Evolutionary conservation across 106 monocot genomes (phyloP).

Genomic region (Dendrobium nobile): DNA sequence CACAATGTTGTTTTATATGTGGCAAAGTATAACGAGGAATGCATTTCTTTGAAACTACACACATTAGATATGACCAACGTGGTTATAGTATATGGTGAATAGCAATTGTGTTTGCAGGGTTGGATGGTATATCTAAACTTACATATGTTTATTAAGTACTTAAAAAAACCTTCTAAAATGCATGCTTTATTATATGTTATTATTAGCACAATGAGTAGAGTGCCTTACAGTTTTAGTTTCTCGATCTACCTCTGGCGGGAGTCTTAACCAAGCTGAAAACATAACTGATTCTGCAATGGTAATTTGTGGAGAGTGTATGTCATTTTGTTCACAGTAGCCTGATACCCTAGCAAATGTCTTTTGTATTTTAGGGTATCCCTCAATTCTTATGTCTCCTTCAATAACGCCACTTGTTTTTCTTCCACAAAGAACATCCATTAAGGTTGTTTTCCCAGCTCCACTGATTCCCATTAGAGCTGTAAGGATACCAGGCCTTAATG

Average conservation of each 20-base stretch:
- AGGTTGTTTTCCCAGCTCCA: slow-evolving; percentile 64
- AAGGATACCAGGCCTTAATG: slow-evolving; percentile 46
- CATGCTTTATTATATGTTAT: too few species aligned
- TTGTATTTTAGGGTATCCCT: slow-evolving; percentile 56
- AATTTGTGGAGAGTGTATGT: slow-evolving; percentile 64
- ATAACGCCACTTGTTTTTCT: slow-evolving; percentile 60
- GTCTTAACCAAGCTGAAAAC: slow-evolving; percentile 27
- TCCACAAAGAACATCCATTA: slow-evolving; percentile 65
- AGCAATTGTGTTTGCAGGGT: too few species aligned
- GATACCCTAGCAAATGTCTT: slow-evolving; percentile 61
- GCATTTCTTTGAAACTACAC: too few species aligned
- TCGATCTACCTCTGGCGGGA: slow-evolving; percentile 30
- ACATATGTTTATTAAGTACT: neutral
- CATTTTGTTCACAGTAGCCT: slow-evolving; percentile 65
- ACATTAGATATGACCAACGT: too few species aligned
- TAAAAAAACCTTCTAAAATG: neutral
- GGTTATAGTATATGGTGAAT: too few species aligned
- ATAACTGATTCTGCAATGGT: slow-evolving; percentile 52
- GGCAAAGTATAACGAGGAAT: neutral
- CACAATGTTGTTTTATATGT: too few species aligned
- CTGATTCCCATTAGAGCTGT: slow-evolving; percentile 71
- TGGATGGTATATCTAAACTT: neutral
- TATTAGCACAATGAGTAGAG: too few species aligned
- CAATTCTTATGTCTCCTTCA: slow-evolving; percentile 52
- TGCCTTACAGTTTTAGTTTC: slow-evolving; percentile 39